Base-by-base conservation (phyloP, 768 basidiomycete species). In the Mycena alexandri region DNA sequence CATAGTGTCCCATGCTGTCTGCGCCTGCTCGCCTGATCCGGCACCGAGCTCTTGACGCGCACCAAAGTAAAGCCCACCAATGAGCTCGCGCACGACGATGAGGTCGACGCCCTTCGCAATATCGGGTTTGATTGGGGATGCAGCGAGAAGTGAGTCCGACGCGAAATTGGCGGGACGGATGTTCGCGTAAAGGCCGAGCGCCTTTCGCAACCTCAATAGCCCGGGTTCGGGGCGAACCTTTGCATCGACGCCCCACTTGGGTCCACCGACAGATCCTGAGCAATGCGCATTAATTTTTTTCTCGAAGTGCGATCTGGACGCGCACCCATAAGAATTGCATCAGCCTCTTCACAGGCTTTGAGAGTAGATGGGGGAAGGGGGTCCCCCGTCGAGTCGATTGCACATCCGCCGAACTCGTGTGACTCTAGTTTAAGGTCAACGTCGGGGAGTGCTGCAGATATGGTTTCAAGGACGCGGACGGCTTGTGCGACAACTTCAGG, bases 91-190 rank as follows among this genome's bases (percentile, higher is more conserved):
- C 48, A 99, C 84, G 75, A 98, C 93, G 78, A 98, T 94, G 80
- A 98, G 91, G 79, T 99, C 87, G 36, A 93, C 91, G 51, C 94
- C 95, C 68, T 85, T 85, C 1, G 91, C 97, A 62, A 96, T 83
- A 55, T 91, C 88, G 42, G 93, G 88, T 76, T 93, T 93, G 58
- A 99, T 83, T n/a, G 98, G 98, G 22, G 94, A 94, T 82, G 93
- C 87, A 51, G 87, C 83, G 61, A 99, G 81, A 53, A 99, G 88
- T 24, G 94, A 92, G 53, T 98, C 93, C 10, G 95, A 96, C 0
- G 94, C 95, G 73, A 99, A 95, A 76, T 93, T 94, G 13, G 95
- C 94, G 14, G 98, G 98, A 34, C 98, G 93, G 78, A 99, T 98
- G 82, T 99, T 99, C 77, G 95, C 97, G 81, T 96, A 99, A 53